These are phyloP conservation scores for Onygenales sp. DNA, from an alignment of 2,329 filamentous ascomycete species.

Conservation along the genomic window DNA sequence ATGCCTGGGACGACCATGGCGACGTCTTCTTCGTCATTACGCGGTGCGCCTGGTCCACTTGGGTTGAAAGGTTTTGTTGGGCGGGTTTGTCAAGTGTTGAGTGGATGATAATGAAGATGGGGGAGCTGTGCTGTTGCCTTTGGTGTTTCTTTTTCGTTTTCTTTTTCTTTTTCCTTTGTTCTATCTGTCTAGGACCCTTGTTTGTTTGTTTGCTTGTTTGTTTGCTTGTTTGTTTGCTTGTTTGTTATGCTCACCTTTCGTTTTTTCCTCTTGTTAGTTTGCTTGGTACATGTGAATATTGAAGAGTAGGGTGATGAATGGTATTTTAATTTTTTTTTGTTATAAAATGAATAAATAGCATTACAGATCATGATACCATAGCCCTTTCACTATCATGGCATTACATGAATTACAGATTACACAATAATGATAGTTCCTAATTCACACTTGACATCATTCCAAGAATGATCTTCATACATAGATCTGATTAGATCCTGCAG, in stretches of 20 bases:
- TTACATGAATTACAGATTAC: too few species aligned
- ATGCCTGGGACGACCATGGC: slow-evolving; percentile 48
- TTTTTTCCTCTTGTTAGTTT: background rate
- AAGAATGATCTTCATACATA: too few species aligned
- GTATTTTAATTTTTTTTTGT: background rate
- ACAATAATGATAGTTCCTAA: too few species aligned
- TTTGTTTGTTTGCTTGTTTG: background rate
- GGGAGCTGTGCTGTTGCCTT: background rate
- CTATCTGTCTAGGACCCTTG: background rate
- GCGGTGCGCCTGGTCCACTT: slow-evolving; percentile 39
- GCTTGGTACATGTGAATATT: background rate
- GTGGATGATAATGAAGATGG: slow-evolving; percentile 3
- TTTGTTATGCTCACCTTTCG: too few species aligned
- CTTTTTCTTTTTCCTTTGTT: background rate
- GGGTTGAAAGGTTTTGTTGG: slow-evolving; percentile 54
- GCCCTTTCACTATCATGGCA: too few species aligned
- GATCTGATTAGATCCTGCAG: too few species aligned
- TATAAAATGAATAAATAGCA: too few species aligned
- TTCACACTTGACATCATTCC: too few species aligned
- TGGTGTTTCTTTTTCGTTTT: background rate
- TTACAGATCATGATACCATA: too few species aligned
- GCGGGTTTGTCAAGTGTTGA: slow-evolving; percentile 27
- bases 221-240: background rate
- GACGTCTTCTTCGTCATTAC: slow-evolving; percentile 38
- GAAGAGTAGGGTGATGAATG: background rate